Percentiles rank a stretch among this genome's conserved stretches.
Evolutionary conservation across 768 basidiomycete genomes (phyloP).

Genomic region (Lentinula edodes): DNA sequence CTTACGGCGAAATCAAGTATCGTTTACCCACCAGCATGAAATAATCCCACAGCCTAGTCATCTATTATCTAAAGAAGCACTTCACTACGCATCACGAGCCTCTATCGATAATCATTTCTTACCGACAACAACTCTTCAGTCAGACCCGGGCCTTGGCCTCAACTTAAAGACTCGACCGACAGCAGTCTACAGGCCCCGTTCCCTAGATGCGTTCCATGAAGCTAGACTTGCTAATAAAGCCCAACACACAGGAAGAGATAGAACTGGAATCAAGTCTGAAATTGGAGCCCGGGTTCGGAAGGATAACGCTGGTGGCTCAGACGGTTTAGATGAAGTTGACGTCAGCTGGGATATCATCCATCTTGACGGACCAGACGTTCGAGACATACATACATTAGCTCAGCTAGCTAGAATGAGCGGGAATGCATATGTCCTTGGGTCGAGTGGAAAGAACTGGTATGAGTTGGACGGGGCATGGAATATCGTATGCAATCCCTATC

Average conservation of each 20-base stretch:
- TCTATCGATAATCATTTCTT: neutral
- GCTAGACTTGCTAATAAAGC: slow-evolving; percentile 35
- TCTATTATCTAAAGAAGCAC: neutral
- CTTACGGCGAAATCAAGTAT: neutral
- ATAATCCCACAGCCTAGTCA: neutral
- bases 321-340: slow-evolving; percentile 55
- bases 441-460: slow-evolving; percentile 74
- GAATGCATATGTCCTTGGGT: slow-evolving; percentile 75
- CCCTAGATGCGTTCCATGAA: slow-evolving; percentile 41
- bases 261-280: neutral
- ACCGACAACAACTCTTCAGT: neutral
- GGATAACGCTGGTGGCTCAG: neutral
- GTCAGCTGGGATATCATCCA: slow-evolving; percentile 66
- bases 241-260: slow-evolving; percentile 38
- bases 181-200: slow-evolving; percentile 55
- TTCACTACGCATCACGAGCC: neutral
- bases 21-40: neutral
- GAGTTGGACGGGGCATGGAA: slow-evolving; percentile 77
- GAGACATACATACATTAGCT: slow-evolving; percentile 71
- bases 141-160: neutral
- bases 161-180: slow-evolving; percentile 44
- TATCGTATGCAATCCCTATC: slow-evolving; percentile 26
- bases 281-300: neutral
- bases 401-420: slow-evolving; percentile 80
- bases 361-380: slow-evolving; percentile 70